These are phyloP conservation scores for Artemisia argyi DNA, from an alignment of 129 eudicot genomes.

Conservation along the genomic window DNA sequence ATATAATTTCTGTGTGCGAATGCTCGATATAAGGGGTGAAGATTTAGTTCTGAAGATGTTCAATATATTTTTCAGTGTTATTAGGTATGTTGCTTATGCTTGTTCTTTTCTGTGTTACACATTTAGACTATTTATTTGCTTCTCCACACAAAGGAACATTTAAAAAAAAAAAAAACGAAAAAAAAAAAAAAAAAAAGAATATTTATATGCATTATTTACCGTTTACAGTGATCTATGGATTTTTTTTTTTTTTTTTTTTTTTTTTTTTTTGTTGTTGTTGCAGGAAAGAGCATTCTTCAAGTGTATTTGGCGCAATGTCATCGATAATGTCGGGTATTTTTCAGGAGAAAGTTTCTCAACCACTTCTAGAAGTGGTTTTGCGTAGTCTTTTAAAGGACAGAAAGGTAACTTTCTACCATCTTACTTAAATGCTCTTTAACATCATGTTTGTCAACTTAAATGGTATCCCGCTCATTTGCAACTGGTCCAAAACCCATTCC, in stretches of 20 bases:
- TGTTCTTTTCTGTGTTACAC: background rate
- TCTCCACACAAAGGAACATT: background rate
- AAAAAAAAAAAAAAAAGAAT: background rate
- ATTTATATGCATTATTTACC: background rate
- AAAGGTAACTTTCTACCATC: slow-evolving; percentile 49
- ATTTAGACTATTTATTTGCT: slow-evolving; percentile 14
- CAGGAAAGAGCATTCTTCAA: slow-evolving; percentile 73
- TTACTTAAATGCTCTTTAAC: slow-evolving; percentile 6
- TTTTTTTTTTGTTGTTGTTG: too few relatives aligned
- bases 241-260: too few relatives aligned
- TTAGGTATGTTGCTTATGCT: slow-evolving; percentile 45
- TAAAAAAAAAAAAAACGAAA: background rate
- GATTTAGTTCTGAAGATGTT: slow-evolving; percentile 79
- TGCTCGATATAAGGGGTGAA: slow-evolving; percentile 81
- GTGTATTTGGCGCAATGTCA: slow-evolving; percentile 63
- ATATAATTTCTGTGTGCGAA: slow-evolving; percentile 65
- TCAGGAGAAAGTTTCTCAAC: slow-evolving; percentile 65
- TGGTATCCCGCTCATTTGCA: background rate
- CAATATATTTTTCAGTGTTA: slow-evolving; percentile 60
- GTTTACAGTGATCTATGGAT: slow-evolving; percentile 18
- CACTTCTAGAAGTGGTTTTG: slow-evolving; percentile 67
- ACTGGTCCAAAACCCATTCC: background rate
- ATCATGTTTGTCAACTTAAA: background rate
- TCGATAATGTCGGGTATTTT: slow-evolving; percentile 67
- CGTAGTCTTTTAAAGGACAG: slow-evolving; percentile 63